These are phyloP conservation scores for Blastocystis sp. DNA, from an alignment of 352 stramenopile genomes.

Conservation along the genomic window DNA sequence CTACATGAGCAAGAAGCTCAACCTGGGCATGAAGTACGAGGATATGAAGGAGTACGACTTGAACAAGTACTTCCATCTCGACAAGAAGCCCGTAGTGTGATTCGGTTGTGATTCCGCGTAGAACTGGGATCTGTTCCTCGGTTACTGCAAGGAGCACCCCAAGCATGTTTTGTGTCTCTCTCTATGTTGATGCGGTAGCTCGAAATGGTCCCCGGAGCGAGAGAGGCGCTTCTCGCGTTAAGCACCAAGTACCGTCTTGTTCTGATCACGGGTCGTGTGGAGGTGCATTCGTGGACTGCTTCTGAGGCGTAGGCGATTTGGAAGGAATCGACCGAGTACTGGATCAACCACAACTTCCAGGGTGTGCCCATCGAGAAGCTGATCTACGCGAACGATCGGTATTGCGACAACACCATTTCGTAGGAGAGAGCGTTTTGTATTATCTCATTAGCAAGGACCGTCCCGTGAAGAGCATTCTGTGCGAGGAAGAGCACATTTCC, in stretches of 20 bases:
- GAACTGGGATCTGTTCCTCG: neutral
- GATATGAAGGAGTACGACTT: conserved; percentile 59
- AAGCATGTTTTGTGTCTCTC: conserved; percentile 15
- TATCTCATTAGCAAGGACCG: neutral
- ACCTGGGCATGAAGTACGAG: conserved; percentile 38
- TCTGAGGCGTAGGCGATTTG: neutral
- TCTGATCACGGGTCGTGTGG: conserved; percentile 8
- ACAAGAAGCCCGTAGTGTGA: neutral
- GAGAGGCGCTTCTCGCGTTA: conserved; percentile 3
- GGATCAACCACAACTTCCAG: conserved; percentile 39
- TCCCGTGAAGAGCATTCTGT: conserved; percentile 26
- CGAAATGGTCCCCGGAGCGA: conserved; percentile 1
- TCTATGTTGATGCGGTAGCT: neutral
- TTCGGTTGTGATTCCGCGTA: neutral
- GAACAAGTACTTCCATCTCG: conserved; percentile 38
- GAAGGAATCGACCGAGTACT: conserved; percentile 44
- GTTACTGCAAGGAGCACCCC: conserved; percentile 37
- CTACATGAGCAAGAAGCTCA: neutral
- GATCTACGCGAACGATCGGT: conserved; percentile 47
- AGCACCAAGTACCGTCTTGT: conserved; percentile 54
- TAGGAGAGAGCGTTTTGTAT: neutral
- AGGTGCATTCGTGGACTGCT: neutral
- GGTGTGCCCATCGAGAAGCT: conserved; percentile 56
- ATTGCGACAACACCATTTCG: conserved; percentile 17
- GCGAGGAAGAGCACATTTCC: conserved; percentile 37